These are phyloP conservation scores for Beauveria varroae DNA, from an alignment of 2,329 filamentous ascomycete genomes.

Conservation along the genomic window DNA sequence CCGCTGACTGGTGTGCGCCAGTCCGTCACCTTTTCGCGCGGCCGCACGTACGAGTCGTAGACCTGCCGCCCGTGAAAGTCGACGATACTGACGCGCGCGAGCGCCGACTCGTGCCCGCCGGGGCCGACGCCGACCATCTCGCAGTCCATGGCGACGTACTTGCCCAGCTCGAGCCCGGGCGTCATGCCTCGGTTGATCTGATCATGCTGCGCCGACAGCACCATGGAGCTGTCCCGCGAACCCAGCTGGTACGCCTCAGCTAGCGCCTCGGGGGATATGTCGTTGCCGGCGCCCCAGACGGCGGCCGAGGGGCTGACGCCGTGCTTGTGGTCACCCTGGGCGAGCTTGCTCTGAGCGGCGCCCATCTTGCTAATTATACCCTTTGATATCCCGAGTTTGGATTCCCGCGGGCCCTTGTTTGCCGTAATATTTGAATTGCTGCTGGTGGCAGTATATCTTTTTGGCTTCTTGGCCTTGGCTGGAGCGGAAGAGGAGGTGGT, in stretches of 20 bases:
- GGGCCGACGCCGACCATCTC: conserved; percentile 93
- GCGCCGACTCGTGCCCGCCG: conserved; percentile 60
- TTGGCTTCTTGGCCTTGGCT: conserved; percentile 23
- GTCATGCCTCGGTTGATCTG: conserved; percentile 58
- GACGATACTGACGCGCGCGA: conserved; percentile 83
- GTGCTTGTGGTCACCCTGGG: conserved; percentile 29
- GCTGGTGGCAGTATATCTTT: conserved; percentile 9
- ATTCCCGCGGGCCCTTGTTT: background rate
- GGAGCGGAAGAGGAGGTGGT: conserved; percentile 8
- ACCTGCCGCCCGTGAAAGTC: conserved; percentile 90
- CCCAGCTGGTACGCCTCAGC: conserved; percentile 55
- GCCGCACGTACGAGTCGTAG: conserved; percentile 87
- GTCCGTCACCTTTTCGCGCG: conserved; percentile 72
- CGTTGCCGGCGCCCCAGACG: conserved; percentile 54
- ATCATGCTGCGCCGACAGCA: conserved; percentile 39
- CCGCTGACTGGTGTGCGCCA: conserved; percentile 87
- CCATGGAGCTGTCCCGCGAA: conserved; percentile 38
- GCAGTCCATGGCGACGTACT: conserved; percentile 90
- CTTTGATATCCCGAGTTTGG: conserved; percentile 6
- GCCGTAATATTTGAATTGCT: background rate
- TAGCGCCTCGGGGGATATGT: conserved; percentile 52
- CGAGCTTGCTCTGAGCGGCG: conserved; percentile 41
- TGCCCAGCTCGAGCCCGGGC: conserved; percentile 62
- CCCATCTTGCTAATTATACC: conserved; percentile 41
- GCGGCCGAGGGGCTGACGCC: conserved; percentile 47